Base-by-base conservation (phyloP, 2,329 filamentous ascomycete species). In the Pseudogymnoascus sp. region DNA sequence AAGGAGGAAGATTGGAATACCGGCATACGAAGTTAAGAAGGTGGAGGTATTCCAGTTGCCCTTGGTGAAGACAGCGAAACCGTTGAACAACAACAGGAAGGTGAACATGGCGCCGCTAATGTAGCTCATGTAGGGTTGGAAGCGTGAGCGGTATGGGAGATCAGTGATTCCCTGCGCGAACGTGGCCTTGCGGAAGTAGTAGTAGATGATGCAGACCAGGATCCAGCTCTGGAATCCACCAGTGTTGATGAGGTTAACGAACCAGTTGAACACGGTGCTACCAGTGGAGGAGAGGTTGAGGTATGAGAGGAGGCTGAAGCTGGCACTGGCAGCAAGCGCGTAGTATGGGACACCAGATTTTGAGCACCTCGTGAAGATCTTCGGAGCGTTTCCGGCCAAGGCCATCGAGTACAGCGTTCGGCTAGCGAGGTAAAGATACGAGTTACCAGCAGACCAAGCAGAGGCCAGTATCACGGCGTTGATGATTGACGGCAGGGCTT, bases 21-120 rank as follows among this genome's bases (percentile, higher is more conserved):
- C 85, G n/a, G 88, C 80, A 68, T 89, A 89, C 0, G 83, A 79
- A 0, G 85, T 86, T 26, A 88, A 75, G 69, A 89, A 89, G 59
- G 73, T 78, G 19, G 76, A 77, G 0, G 78, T 78, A 10, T 78
- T 79, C 80, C 83, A 88, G 17, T 83, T 77, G 3, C 77, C 76
- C 0, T 82, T 80, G 72, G 84, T 86, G 71, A 89, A 89, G 2
- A 85, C 82, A 38, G 81, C 80, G 70, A 88, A 88, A 1, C 86
- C 87, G 65, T 88, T 88, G 70, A 87, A 79, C 1, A 88, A 72
- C 2, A 76, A 75, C 17, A 88, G 75, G 61, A 85, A 76, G 1
- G 72, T 74, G 68, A 86, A 83, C 21, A 77, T 75, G 4, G 80
- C 71, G 19, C 87, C 76, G 7, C 79, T 78, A 60, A 83, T 70